Conservation (phyloP, 164 flowering plant genomes). For the Santalum album region DNA sequence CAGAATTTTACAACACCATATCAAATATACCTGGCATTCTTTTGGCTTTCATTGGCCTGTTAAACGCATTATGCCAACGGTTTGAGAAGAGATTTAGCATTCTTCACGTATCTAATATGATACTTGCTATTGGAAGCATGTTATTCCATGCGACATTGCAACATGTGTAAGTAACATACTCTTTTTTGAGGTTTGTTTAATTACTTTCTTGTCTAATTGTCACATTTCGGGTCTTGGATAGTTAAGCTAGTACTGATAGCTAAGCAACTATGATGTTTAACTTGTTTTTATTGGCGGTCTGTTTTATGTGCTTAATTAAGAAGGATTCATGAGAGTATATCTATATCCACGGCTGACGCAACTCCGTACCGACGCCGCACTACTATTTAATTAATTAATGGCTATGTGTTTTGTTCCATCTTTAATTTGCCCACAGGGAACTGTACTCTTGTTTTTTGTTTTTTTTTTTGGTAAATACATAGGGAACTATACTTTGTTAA, state of each 20-base stretch:
- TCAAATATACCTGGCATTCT: slow-evolving; percentile 64
- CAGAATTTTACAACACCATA: slow-evolving; percentile 74
- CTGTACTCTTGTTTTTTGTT: too few species aligned
- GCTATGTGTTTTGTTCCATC: too few species aligned
- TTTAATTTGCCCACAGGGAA: too few species aligned
- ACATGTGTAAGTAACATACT: slow-evolving; percentile 46
- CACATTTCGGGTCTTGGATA: not conserved
- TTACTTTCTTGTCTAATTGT: not conserved
- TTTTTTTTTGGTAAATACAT: too few species aligned
- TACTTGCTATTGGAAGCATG: slow-evolving; percentile 78
- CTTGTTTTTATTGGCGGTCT: too few species aligned
- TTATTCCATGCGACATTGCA: slow-evolving; percentile 74
- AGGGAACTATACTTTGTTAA: too few species aligned
- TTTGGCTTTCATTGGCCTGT: slow-evolving; percentile 68
- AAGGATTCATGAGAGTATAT: too few species aligned
- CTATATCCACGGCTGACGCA: too few species aligned
- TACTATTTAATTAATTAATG: too few species aligned
- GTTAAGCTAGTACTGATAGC: not conserved
- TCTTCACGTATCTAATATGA: slow-evolving; percentile 79
- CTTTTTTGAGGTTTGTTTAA: not conserved
- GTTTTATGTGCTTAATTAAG: too few species aligned
- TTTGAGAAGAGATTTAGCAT: slow-evolving; percentile 84
- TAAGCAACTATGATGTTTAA: too few species aligned
- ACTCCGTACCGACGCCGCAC: too few species aligned
- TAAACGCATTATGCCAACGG: slow-evolving; percentile 65